Conservation (phyloP, 177 flowering plant genomes). For the Vitis hybrid region DNA sequence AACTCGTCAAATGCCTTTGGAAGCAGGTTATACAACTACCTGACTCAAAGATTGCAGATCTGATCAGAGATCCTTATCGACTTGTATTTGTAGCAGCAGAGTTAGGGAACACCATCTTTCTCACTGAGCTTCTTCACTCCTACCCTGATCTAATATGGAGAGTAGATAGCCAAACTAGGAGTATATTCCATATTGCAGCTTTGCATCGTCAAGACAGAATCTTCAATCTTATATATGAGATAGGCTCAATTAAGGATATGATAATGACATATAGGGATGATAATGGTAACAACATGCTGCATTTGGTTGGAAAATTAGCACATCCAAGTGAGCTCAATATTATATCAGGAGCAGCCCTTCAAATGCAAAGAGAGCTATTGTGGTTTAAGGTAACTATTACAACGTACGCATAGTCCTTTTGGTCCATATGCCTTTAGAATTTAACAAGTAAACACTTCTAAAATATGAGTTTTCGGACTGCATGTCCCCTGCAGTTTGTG, state of each 20-base stretch:
- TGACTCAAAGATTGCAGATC: conserved; percentile 1
- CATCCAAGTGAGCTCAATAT: too few relatives aligned
- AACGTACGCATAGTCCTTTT: too few relatives aligned
- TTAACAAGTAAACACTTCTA: too few relatives aligned
- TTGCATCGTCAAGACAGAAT: conserved; percentile 14
- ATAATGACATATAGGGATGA: background rate
- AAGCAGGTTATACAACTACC: background rate
- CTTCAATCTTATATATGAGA: conserved; percentile 23
- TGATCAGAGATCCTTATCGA: conserved; percentile 4
- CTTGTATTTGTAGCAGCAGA: conserved; percentile 23
- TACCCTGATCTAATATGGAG: conserved; percentile 29
- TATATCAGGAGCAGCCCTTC: background rate
- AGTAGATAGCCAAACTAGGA: background rate
- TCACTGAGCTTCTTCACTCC: conserved; percentile 14
- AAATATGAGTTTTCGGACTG: too few relatives aligned
- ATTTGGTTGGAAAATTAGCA: background rate
- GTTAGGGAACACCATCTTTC: conserved; percentile 20
- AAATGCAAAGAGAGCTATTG: conserved; percentile 9
- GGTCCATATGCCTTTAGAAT: too few relatives aligned
- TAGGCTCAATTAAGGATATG: conserved; percentile 5
- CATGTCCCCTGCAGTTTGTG: too few relatives aligned
- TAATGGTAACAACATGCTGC: background rate
- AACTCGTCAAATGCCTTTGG: background rate
- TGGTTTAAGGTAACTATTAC: conserved; percentile 9
- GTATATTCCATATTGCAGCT: conserved; percentile 27